phyloP scores from a whole-genome alignment of 805 yeast species.

The Metschnikowia gelsemii region DNA sequence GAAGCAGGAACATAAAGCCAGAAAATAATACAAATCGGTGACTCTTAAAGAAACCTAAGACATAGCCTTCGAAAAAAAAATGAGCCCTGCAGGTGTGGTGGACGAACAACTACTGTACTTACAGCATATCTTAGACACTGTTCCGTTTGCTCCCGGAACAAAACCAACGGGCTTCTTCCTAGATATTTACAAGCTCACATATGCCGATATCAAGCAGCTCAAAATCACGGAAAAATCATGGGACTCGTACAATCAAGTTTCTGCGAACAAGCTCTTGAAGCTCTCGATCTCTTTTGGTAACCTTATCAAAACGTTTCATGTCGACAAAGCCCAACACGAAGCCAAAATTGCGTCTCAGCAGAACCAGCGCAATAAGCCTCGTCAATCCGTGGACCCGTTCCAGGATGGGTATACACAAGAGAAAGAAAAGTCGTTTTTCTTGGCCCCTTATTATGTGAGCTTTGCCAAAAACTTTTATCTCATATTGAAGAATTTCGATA shows the following conservation, averaged over 20 bases:
- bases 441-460: slow-evolving; percentile 28
- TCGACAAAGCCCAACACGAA: slow-evolving; percentile 32
- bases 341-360: slow-evolving; percentile 22
- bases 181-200: slow-evolving; percentile 30
- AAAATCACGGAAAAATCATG: slow-evolving; percentile 21
- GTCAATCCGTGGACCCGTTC: slow-evolving; percentile 17
- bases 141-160: slow-evolving; percentile 33
- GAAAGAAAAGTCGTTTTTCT: slow-evolving; percentile 5
- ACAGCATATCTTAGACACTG: slow-evolving; percentile 29
- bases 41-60: not conserved
- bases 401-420: slow-evolving; percentile 10
- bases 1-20: too few relatives aligned
- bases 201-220: slow-evolving; percentile 24
- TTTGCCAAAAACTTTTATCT: slow-evolving; percentile 34
- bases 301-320: slow-evolving; percentile 34
- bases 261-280: slow-evolving; percentile 38
- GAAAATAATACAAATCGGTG: too few relatives aligned
- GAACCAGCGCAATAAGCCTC: slow-evolving; percentile 8
- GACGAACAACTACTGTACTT: slow-evolving; percentile 29
- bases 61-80: not conserved
- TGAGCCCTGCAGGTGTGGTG: slow-evolving; percentile 20
- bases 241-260: slow-evolving; percentile 29
- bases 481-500: slow-evolving; percentile 41
- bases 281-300: slow-evolving; percentile 45
- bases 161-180: slow-evolving; percentile 26